Percentiles rank a stretch among this genome's conserved stretches.
phyloP scores from a whole-genome alignment of 768 basidiomycete genomes.

The Agaricus blazei region DNA sequence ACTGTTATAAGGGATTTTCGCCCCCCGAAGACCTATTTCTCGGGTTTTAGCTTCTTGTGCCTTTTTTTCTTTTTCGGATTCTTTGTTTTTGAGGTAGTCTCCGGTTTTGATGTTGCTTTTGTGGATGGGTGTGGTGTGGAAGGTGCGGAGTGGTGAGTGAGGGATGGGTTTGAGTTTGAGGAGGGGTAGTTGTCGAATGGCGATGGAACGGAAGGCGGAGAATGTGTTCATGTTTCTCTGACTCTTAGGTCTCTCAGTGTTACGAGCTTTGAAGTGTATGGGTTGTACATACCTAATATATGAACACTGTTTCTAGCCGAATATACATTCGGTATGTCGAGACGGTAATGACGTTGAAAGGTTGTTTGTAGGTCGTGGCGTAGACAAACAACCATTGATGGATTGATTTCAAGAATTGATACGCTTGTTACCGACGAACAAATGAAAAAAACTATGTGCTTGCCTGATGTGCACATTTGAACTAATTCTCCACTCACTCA shows the following conservation, averaged over 20 bases:
- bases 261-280: neutral
- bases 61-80: neutral
- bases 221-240: conserved; percentile 2
- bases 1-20: neutral
- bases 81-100: neutral
- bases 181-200: neutral
- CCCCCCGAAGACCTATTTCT: conserved; percentile 7
- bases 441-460: too few species aligned
- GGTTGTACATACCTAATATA: neutral
- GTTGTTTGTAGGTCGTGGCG: neutral
- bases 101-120: neutral
- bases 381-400: neutral
- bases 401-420: too few species aligned
- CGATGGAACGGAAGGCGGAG: conserved; percentile 2
- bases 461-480: too few species aligned
- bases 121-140: neutral
- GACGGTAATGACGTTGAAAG: neutral
- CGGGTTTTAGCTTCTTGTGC: neutral
- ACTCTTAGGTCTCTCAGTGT: neutral
- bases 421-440: too few species aligned
- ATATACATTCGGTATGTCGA: neutral
- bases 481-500: too few species aligned
- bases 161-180: neutral
- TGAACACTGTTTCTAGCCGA: neutral
- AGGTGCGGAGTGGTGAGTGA: neutral